Conservation (phyloP, 2,329 filamentous ascomycete species). For the Emmonsia crescens region DNA sequence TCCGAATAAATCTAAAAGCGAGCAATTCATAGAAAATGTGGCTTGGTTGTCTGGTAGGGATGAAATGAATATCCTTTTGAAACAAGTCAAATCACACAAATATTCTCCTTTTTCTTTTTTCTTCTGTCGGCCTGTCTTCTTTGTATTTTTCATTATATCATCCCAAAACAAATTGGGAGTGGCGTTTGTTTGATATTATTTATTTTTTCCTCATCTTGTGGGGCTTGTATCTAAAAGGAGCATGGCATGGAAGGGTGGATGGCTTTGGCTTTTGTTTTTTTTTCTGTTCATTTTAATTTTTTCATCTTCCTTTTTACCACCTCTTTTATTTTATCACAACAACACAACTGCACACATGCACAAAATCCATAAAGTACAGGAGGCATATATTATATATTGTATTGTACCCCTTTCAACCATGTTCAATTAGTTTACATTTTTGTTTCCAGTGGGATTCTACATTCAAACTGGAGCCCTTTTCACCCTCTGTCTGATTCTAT, state of each 20-base stretch:
- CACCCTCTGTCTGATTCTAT: no score
- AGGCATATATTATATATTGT: neutral
- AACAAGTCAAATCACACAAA: neutral
- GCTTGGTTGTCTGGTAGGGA: neutral
- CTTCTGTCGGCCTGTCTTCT: neutral
- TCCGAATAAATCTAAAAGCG: neutral
- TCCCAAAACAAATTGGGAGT: neutral
- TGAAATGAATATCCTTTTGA: slow-evolving; percentile 1
- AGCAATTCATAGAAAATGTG: neutral
- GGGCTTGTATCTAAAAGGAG: neutral
- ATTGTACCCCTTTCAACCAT: neutral
- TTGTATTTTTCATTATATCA: neutral
- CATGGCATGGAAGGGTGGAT: neutral
- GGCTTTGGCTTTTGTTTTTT: neutral
- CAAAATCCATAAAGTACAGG: neutral
- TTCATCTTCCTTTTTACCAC: neutral
- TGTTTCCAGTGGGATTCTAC: neutral
- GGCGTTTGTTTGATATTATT: neutral
- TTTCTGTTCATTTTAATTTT: neutral
- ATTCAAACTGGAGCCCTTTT: neutral
- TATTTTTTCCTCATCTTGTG: neutral
- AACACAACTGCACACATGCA: neutral
- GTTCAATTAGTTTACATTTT: neutral
- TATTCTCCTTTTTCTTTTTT: neutral
- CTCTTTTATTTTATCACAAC: neutral